These are phyloP conservation scores for Trichophyton mentagrophytes DNA, from an alignment of 2,329 filamentous ascomycete species.

Conservation along the genomic window DNA sequence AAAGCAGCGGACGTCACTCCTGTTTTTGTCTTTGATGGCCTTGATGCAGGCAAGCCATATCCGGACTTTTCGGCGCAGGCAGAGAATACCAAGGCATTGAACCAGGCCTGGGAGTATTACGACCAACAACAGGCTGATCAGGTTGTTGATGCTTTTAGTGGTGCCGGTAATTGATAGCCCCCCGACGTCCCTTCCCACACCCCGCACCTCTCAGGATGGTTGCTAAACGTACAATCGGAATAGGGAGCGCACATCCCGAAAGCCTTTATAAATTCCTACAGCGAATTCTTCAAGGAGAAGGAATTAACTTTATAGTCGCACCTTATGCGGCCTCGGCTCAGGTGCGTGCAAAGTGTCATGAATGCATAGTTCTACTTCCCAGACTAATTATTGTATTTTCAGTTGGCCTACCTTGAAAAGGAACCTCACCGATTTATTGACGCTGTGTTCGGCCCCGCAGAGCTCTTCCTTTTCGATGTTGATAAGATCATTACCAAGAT, in stretches of 20 bases:
- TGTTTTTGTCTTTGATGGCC: slow-evolving; percentile 83
- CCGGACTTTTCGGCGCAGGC: slow-evolving; percentile 48
- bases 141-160: slow-evolving; percentile 77
- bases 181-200: not conserved
- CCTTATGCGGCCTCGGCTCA: slow-evolving; percentile 82
- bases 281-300: slow-evolving; percentile 54
- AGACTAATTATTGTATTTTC: slow-evolving; percentile 4
- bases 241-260: slow-evolving; percentile 58
- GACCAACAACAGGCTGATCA: slow-evolving; percentile 64
- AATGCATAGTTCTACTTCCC: slow-evolving; percentile 4
- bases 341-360: slow-evolving; percentile 38
- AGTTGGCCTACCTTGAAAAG: slow-evolving; percentile 63
- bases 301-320: slow-evolving; percentile 65
- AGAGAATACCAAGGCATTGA: slow-evolving; percentile 54
- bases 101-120: slow-evolving; percentile 78
- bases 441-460: slow-evolving; percentile 70
- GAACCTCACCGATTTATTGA: slow-evolving; percentile 55
- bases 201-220: not conserved
- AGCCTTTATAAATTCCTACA: slow-evolving; percentile 68
- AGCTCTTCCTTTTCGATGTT: slow-evolving; percentile 74
- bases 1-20: slow-evolving; percentile 58
- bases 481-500: slow-evolving; percentile 55
- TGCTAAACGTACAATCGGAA: slow-evolving; percentile 16
- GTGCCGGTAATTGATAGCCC: slow-evolving; percentile 47
- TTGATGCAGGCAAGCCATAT: slow-evolving; percentile 65